Base-by-base conservation (phyloP, 2,329 filamentous ascomycete genomes). In the Stemphylium beticola region DNA sequence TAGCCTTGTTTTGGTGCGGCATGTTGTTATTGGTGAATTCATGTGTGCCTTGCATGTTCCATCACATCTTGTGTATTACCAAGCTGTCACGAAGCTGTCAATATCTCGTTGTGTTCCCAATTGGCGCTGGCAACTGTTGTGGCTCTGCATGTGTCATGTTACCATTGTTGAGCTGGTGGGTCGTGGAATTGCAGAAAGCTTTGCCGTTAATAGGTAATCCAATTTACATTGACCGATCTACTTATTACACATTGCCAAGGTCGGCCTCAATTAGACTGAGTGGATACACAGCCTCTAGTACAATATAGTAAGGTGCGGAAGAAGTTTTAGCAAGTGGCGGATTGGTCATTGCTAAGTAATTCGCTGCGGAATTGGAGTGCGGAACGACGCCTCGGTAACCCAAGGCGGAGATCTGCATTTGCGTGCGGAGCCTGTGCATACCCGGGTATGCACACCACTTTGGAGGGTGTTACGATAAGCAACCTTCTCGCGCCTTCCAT, bases 291-390 rank as follows among this genome's bases (percentile, higher is more conserved):
- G 26, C 26, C 9, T 29, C 26, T 29, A 29, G 3, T 29, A 7
- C 26, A 29, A 9, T 22, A 22, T 39, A 39, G 37, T 11, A 24
- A 24, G 37, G 37, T 20, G 18, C 37, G 5, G 17, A 22, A 29
- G 26, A 29, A 10, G 26, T 29, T 29, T 8, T 9, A 29, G 9
- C 36, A 18, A 42, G 39, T 38, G 32, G 48, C 48, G 24, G 31
- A 26, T 55, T 50, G 39, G 46, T 57, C 51, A 55, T 51, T 36
- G 42, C 47, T 57, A 49, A 44, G 46, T 57, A 57, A 55, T 51
- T 43, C 11, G 33, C 32, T 47, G 51, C 46, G 50, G 49, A 42
- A 55, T 26, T 38, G 24, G 10, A 18, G 38, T 49, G 50, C 50
- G 44, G 51, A 48, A 49, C 39, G 38, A 33, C 40, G 32, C 36